Conservation (phyloP, 1,284 basidiomycete genomes). For the Cutaneotrichosporon mucoides region DNA sequence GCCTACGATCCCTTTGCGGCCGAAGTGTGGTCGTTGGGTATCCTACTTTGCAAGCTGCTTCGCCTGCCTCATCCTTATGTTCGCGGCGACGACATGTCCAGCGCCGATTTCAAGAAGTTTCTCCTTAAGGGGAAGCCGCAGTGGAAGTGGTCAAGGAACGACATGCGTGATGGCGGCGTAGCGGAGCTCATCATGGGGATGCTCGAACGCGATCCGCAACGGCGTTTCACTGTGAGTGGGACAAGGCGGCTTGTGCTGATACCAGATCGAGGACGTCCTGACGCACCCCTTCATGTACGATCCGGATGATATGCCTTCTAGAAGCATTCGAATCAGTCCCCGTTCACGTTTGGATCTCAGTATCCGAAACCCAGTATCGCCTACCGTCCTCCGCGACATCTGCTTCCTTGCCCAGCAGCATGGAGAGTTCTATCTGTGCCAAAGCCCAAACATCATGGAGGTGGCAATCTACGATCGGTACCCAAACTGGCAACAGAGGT, state of each 20-base stretch:
- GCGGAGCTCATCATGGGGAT: conserved; percentile 36
- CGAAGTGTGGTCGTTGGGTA: conserved; percentile 47
- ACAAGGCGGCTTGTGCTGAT: background rate
- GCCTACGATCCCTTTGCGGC: conserved; percentile 37
- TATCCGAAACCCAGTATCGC: conserved; percentile 7
- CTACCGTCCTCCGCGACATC: conserved; percentile 34
- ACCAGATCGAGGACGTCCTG: conserved; percentile 39
- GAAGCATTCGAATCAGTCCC: conserved; percentile 2
- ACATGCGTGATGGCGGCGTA: conserved; percentile 4
- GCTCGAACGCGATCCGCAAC: conserved; percentile 30
- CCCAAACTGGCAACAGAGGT: conserved; percentile 43
- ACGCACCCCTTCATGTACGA: conserved; percentile 33
- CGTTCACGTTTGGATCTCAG: conserved; percentile 6
- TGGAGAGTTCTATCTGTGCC: conserved; percentile 31
- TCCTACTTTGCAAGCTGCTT: conserved; percentile 39
- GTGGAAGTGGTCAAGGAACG: conserved; percentile 20
- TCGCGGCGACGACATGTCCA: conserved; percentile 17
- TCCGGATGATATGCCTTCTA: conserved; percentile 13
- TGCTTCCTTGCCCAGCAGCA: conserved; percentile 38
- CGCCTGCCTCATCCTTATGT: conserved; percentile 36
- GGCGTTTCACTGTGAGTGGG: conserved; percentile 36
- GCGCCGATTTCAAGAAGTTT: conserved; percentile 22
- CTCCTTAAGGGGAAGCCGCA: conserved; percentile 23
- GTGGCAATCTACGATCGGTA: conserved; percentile 21
- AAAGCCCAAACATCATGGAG: conserved; percentile 16